Conservation (phyloP, 2,329 filamentous ascomycete species). For the Beauveria pseudobassiana region DNA sequence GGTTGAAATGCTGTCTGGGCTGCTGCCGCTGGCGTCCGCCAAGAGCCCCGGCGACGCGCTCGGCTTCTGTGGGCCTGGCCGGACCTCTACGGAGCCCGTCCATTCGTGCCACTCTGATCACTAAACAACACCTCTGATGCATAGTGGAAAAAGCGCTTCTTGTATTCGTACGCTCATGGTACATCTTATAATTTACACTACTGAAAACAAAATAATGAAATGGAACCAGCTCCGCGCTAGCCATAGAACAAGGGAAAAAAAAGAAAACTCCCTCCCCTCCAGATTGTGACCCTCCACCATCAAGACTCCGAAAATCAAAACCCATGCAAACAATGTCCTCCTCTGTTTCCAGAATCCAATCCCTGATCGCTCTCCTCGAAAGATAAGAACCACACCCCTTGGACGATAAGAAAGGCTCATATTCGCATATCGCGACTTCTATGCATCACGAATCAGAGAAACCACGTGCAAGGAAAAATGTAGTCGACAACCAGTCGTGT, state of each 20-base stretch:
- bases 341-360: not conserved
- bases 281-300: not conserved
- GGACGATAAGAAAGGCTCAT: not conserved
- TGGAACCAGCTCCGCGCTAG: conserved; percentile 4
- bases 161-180: conserved; percentile 7
- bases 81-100: too few relatives aligned
- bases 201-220: not conserved
- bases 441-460: not conserved
- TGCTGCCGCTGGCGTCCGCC: too few relatives aligned
- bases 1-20: too few relatives aligned
- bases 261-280: not conserved
- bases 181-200: conserved; percentile 11
- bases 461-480: not conserved
- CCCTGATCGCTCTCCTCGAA: not conserved
- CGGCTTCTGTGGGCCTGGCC: too few relatives aligned
- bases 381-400: too few relatives aligned
- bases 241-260: not conserved
- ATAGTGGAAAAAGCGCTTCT: not conserved
- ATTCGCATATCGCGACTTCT: not conserved
- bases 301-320: not conserved
- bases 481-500: not conserved
- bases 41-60: too few relatives aligned
- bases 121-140: not conserved
- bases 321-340: not conserved
- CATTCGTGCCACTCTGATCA: too few relatives aligned